These are phyloP conservation scores for Bifiguratus adelaidae DNA, from an alignment of 192 early-diverging fungal species.

Conservation along the genomic window DNA sequence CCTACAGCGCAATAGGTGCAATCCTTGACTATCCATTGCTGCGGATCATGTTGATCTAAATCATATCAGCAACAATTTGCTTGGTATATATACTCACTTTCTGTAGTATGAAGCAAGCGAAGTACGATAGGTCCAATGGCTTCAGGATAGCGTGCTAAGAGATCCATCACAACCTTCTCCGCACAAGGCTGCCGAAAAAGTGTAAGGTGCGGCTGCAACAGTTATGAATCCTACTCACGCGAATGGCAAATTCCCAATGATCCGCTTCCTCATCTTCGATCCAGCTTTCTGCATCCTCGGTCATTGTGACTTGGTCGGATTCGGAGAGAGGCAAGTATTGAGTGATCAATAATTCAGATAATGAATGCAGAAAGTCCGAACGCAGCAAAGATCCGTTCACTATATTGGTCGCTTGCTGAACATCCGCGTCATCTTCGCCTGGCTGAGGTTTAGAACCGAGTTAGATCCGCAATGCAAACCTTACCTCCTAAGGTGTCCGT, in stretches of 20 bases:
- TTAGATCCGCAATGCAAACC: too few relatives aligned
- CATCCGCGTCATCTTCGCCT: constrained; percentile 37
- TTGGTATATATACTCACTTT: constrained; percentile 24
- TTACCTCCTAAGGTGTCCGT: too few relatives aligned
- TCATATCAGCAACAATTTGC: constrained; percentile 3
- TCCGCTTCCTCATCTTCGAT: constrained; percentile 69
- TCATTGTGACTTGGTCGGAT: too few relatives aligned
- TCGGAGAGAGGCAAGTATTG: constrained; percentile 60
- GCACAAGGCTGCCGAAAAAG: constrained; percentile 50
- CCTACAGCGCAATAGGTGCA: constrained; percentile 73
- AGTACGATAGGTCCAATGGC: constrained; percentile 52
- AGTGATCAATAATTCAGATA: constrained; percentile 61
- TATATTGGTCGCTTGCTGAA: constrained; percentile 33
- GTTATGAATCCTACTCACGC: constrained; percentile 27
- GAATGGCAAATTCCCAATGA: constrained; percentile 73
- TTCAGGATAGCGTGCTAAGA: constrained; percentile 56
- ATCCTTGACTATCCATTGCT: constrained; percentile 51
- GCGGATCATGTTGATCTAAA: neutral
- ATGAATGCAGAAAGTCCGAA: constrained; percentile 47
- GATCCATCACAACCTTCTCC: constrained; percentile 71
- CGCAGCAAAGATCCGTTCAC: constrained; percentile 60
- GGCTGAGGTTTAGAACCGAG: too few relatives aligned
- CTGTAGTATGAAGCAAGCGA: constrained; percentile 39
- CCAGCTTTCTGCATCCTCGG: constrained; percentile 78
- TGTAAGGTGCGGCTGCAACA: neutral